Percentiles rank a stretch among this genome's conserved stretches.
phyloP scores from a whole-genome alignment of 352 stramenopile genomes.

The Elongisporangium undulatum region DNA sequence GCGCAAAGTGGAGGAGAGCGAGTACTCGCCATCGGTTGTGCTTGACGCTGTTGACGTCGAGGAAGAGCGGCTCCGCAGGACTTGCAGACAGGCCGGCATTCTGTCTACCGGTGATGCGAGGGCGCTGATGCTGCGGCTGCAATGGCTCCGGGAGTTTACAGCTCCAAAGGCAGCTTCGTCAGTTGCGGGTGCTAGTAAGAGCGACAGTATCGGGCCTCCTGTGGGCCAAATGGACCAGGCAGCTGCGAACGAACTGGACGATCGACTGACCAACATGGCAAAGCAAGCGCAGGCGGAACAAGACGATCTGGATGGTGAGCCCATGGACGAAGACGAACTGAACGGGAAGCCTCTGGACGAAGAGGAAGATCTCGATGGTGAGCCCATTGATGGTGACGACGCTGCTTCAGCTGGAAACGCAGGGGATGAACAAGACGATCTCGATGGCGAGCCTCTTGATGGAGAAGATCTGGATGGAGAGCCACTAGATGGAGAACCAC shows the following conservation, averaged over 20 bases:
- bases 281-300: constrained; percentile 22
- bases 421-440: constrained; percentile 23
- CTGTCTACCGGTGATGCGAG: constrained; percentile 37
- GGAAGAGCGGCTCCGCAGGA: constrained; percentile 58
- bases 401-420: constrained; percentile 44
- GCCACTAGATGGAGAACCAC: constrained; percentile 27
- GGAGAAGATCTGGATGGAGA: constrained; percentile 32
- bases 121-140: constrained; percentile 37
- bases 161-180: constrained; percentile 18
- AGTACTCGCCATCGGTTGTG: constrained; percentile 15
- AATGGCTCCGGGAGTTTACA: constrained; percentile 75
- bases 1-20: constrained; percentile 59
- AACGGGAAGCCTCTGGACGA: constrained; percentile 10
- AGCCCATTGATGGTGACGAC: constrained; percentile 24
- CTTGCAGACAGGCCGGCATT: constrained; percentile 62
- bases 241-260: neutral
- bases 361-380: constrained; percentile 30
- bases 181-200: constrained; percentile 1
- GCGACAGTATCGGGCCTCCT: neutral
- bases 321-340: constrained; percentile 19
- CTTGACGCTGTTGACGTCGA: constrained; percentile 13
- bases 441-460: constrained; percentile 27
- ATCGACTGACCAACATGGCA: constrained; percentile 9
- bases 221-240: constrained; percentile 3
- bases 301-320: constrained; percentile 37